Base-by-base conservation (phyloP, 345 rosid species). In the Lepidium didymum region DNA sequence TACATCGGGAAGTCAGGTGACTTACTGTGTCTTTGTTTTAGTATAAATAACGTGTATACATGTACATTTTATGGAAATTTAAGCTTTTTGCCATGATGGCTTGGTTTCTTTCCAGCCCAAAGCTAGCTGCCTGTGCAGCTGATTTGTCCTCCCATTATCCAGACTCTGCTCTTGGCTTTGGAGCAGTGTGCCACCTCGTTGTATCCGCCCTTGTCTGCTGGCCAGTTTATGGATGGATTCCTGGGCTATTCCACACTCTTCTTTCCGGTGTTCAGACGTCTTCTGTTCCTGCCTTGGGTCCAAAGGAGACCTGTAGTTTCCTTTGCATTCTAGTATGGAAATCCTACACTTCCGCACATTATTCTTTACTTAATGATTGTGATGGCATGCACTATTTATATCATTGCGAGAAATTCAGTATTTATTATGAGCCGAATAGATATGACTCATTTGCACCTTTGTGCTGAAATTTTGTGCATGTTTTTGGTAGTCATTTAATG, bases 1-100 rank as follows among this genome's bases (percentile, higher is more conserved):
- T 94, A 74, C 99, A 91, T 74, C 84, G 90, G 64, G 97, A 94
- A 86, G 87, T 91, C 56, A 91, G 99, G 99, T 94, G 82, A 62
- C 61, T 54, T 46, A 69, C 12, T 21, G 46, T 72, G 33, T 23
- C 41, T 70, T 66, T 27, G 25, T 41, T n/a, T 70, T 42, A 6
- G 45, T 25, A 31, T 47, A 19, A 65, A 36, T 58, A 16, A 53
- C 31, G 53, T 33, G 56, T 35, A 41, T n/a, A 53, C 31, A 59
- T 33, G 56, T 41, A 46, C 67, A 16, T 49, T 14, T 44, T 59
- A 25, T 37, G 62, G 4, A 38, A 59, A 27, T 52, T 64, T 65
- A 65, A 49, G 54, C 65, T 68, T 62, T 72, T 45, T 52, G 67
- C 53, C 57, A 62, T 16, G 55, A 44, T 56, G 49, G 38, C 70